Evolutionary conservation across 352 stramenopile species (phyloP), one percentile per base, ranked within the genome.

Genomic region (Globisporangium alternatum): DNA sequence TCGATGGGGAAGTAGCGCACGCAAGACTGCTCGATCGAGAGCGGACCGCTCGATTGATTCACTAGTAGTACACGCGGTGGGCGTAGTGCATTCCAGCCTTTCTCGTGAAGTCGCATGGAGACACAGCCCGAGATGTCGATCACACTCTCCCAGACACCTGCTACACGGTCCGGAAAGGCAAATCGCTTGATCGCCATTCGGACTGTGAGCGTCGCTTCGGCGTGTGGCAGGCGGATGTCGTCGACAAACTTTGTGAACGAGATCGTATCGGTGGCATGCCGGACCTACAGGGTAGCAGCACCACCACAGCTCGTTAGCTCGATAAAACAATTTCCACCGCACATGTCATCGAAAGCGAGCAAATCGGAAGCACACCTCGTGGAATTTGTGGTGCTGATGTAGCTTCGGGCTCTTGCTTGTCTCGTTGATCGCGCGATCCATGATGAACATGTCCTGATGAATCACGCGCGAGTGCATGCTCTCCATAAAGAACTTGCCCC

Each of bases 401-500:
- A 54, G 13, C 5, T 41, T 17, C 8, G 53, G 31, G 10, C 31
- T 30, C n/a, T 41, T 55, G 17, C 33, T 51, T 8, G 56, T 55
- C 44, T 39, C 21, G 17, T 35, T n/a, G 43, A 62, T 54, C 56
- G 43, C 41, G 41, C n/a, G n/a, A 2, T 54, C 41, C 19, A 41
- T 15, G 28, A 43, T n/a, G 13, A 43, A 49, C 45, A 58, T 30
- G 37, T 57, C 59, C 12, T 53, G 59, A 17, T 31, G 19, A 15
- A 52, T 31, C 31, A 65, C 30, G 6, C 22, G 33, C 19, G 59
- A 56, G 21, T 58, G 59, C 5, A 65, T 37, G n/a, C 30, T 58
- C 59, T 65, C 59, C 45, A 65, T 54, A 17, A 79, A 62, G 28
- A 71, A 71, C 15, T 76, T 71, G 10, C 67, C 56, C 3, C 60